phyloP scores from a whole-genome alignment of 2,329 filamentous ascomycete species.

The Zymoseptoria passerinii region DNA sequence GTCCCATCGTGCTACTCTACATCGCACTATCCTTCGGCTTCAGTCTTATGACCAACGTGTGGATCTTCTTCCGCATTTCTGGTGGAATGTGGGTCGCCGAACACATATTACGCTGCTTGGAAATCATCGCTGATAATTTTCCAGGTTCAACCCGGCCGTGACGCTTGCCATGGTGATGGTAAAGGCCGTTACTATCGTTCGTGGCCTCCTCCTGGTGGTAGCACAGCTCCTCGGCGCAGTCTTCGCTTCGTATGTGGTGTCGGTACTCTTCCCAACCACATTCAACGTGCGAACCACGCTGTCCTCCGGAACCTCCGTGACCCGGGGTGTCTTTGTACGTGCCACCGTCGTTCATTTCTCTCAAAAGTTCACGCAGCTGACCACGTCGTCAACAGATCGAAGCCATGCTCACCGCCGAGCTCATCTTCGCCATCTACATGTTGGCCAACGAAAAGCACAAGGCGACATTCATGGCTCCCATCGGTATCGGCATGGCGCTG shows the following conservation, averaged over 20 bases:
- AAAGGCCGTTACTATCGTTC: conserved; percentile 29
- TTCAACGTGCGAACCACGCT: conserved; percentile 31
- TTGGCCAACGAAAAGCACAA: conserved; percentile 34
- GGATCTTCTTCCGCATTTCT: conserved; percentile 34
- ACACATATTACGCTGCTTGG: neutral
- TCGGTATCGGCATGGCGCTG: conserved; percentile 42
- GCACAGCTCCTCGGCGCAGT: conserved; percentile 33
- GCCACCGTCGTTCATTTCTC: too few relatives aligned
- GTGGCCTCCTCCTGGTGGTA: conserved; percentile 29
- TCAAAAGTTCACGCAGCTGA: neutral
- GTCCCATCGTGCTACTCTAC: conserved; percentile 30
- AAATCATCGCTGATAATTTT: neutral
- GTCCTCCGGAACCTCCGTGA: conserved; percentile 28
- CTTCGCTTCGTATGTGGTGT: conserved; percentile 29
- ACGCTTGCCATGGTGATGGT: conserved; percentile 26
- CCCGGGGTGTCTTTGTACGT: conserved; percentile 31
- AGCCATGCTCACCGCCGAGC: conserved; percentile 33
- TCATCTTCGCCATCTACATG: conserved; percentile 38
- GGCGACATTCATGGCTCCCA: conserved; percentile 38
- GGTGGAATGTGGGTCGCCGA: conserved; percentile 24
- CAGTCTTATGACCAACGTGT: conserved; percentile 35
- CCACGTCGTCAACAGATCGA: conserved; percentile 24
- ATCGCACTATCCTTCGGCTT: conserved; percentile 36
- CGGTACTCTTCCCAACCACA: conserved; percentile 31
- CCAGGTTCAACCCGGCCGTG: conserved; percentile 30